These are phyloP conservation scores for Zopfochytrium polystomum DNA, from an alignment of 371 early-diverging fungal species.

Conservation along the genomic window DNA sequence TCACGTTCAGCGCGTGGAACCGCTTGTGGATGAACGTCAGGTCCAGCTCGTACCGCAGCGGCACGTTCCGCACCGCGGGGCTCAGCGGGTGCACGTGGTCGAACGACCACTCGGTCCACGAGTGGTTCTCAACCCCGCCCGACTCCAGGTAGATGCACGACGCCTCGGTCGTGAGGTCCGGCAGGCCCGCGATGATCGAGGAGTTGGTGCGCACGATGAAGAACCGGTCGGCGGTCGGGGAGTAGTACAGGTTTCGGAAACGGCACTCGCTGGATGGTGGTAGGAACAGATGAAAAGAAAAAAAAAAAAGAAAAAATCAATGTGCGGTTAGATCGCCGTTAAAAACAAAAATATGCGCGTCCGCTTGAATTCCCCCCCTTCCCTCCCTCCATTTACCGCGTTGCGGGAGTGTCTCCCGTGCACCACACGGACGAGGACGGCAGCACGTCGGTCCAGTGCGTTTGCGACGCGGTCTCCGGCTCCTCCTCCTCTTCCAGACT, in stretches of 20 bases:
- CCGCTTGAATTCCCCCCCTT: no score
- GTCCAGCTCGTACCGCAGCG: conserved; percentile 38
- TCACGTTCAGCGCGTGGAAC: conserved; percentile 48
- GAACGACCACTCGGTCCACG: conserved; percentile 37
- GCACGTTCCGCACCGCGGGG: conserved; percentile 29
- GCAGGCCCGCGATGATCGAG: conserved; percentile 34
- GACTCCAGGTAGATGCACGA: no score
- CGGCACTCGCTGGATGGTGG: conserved; percentile 40
- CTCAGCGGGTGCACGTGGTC: conserved; percentile 36
- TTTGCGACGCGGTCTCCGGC: no score
- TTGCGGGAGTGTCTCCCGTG: conserved; percentile 16
- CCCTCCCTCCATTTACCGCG: conserved; percentile 13
- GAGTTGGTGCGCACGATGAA: conserved; percentile 42
- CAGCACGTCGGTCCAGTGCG: conserved; percentile 10
- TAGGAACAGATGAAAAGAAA: background rate
- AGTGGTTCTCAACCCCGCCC: conserved; percentile 39
- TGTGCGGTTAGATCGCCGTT: background rate
- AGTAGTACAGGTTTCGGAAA: conserved; percentile 49
- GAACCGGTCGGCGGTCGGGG: conserved; percentile 24
- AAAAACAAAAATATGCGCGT: no score
- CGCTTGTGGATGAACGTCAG: conserved; percentile 39
- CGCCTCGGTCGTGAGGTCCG: conserved; percentile 23
- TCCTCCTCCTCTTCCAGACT: no score
- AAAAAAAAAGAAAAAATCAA: background rate
- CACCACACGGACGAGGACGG: conserved; percentile 48